These are phyloP conservation scores for Echinosophora koreensis DNA, from an alignment of 306 rosid species.

Conservation along the genomic window DNA sequence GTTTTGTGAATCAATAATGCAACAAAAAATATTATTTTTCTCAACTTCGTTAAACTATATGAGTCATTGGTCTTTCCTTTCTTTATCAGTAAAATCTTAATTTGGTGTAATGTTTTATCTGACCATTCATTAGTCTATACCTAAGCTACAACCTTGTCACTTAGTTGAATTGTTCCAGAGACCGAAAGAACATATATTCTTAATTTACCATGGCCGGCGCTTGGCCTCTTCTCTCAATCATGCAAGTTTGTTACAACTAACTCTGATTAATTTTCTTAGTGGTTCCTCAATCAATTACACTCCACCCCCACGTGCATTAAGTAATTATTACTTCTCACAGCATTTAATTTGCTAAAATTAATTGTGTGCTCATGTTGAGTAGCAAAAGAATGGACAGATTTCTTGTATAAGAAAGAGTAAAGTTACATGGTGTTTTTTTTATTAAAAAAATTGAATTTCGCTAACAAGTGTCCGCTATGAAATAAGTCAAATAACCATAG, in stretches of 20 bases:
- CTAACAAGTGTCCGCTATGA: too few species aligned
- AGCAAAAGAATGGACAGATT: neutral
- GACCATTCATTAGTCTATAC: conserved; percentile 23
- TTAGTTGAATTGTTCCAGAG: conserved; percentile 38
- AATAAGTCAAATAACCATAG: too few species aligned
- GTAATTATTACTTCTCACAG: conserved; percentile 8
- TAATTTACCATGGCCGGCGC: conserved; percentile 37
- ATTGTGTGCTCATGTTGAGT: neutral
- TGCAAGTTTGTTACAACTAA: conserved; percentile 55
- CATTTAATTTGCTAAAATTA: neutral
- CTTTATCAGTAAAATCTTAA: conserved; percentile 4
- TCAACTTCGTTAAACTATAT: neutral
- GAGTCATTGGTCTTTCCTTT: neutral
- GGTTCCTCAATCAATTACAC: conserved; percentile 37
- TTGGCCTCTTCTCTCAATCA: conserved; percentile 40
- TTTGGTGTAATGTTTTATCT: conserved; percentile 8
- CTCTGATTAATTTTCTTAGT: conserved; percentile 21
- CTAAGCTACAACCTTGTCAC: conserved; percentile 43
- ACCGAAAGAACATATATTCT: neutral
- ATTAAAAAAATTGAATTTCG: too few species aligned
- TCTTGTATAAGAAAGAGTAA: neutral
- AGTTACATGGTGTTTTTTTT: neutral
- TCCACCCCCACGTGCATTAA: neutral
- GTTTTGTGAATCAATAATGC: neutral
- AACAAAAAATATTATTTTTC: neutral